Evolutionary conservation across 176 grass and related monocot species (phyloP).

Genomic region (Typha latifolia): DNA sequence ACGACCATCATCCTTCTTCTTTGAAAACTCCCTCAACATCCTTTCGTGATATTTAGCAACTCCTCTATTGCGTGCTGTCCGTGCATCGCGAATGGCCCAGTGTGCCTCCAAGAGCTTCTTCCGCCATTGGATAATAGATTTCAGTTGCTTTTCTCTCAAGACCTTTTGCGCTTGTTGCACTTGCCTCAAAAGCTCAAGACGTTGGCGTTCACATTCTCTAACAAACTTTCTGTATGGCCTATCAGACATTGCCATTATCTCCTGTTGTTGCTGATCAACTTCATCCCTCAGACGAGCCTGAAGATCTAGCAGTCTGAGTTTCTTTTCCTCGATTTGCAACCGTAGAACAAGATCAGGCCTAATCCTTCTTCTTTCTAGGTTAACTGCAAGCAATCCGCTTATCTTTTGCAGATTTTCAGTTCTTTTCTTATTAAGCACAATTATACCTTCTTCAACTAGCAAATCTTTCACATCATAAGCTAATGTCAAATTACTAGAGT

Average conservation of each 20-base stretch:
- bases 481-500: slow-evolving; percentile 67
- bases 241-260: slow-evolving; percentile 97
- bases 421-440: slow-evolving; percentile 74
- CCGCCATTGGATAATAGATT: slow-evolving; percentile 86
- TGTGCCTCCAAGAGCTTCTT: slow-evolving; percentile 97
- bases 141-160: slow-evolving; percentile 80
- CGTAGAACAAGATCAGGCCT: slow-evolving; percentile 84
- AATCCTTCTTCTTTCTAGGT: slow-evolving; percentile 89
- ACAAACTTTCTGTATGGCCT: slow-evolving; percentile 91
- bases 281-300: slow-evolving; percentile 84
- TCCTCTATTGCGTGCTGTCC: slow-evolving; percentile 78
- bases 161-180: slow-evolving; percentile 81
- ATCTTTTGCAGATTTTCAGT: slow-evolving; percentile 88
- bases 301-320: slow-evolving; percentile 74
- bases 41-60: slow-evolving; percentile 98
- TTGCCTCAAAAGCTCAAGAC: slow-evolving; percentile 63
- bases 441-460: slow-evolving; percentile 69
- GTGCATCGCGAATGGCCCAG: slow-evolving; percentile 94
- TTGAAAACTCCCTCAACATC: slow-evolving; percentile 92
- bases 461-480: slow-evolving; percentile 92
- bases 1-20: slow-evolving; percentile 90
- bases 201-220: slow-evolving; percentile 87
- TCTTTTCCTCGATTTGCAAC: slow-evolving; percentile 98
- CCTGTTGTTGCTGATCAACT: slow-evolving; percentile 93
- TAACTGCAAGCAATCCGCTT: slow-evolving; percentile 75